phyloP scores from a whole-genome alignment of 805 yeast species.

The Diddensiella santjacobensis region DNA sequence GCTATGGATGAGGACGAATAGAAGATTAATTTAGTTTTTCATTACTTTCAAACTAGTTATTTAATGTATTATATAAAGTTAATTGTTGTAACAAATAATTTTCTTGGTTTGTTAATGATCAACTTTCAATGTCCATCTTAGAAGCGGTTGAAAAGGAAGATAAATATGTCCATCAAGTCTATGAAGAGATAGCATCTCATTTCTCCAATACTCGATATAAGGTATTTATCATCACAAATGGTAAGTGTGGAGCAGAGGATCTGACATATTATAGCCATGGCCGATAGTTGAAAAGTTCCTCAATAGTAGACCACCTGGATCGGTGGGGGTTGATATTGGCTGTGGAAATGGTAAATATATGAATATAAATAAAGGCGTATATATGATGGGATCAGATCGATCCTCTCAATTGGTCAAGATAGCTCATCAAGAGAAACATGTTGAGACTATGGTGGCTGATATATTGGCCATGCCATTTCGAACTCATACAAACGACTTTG shows the following conservation, averaged over 20 bases:
- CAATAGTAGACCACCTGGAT: constrained; percentile 43
- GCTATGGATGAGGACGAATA: not conserved
- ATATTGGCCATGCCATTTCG: constrained; percentile 65
- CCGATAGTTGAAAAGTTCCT: constrained; percentile 83
- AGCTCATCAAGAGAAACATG: constrained; percentile 46
- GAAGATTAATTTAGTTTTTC: too few species aligned
- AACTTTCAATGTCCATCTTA: too few species aligned
- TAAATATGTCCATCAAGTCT: constrained; percentile 82
- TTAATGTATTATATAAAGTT: too few species aligned
- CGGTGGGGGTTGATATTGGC: constrained; percentile 88
- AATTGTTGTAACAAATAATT: too few species aligned
- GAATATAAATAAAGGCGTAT: constrained; percentile 62
- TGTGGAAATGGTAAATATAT: constrained; percentile 97
- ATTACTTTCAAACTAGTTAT: too few species aligned
- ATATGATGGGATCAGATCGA: constrained; percentile 59
- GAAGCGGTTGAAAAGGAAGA: constrained; percentile 53
- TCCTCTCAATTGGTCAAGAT: constrained; percentile 34
- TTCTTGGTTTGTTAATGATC: too few species aligned
- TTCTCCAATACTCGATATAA: constrained; percentile 91
- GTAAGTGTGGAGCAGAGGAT: not conserved
- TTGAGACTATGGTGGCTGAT: constrained; percentile 74
- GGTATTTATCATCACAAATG: too few species aligned
- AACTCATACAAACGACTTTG: constrained; percentile 62
- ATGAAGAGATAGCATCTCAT: constrained; percentile 87
- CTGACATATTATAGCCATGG: constrained; percentile 62